Evolutionary conservation across 139 green algal genomes (phyloP).

Genomic region (Gonium pectorale): DNA sequence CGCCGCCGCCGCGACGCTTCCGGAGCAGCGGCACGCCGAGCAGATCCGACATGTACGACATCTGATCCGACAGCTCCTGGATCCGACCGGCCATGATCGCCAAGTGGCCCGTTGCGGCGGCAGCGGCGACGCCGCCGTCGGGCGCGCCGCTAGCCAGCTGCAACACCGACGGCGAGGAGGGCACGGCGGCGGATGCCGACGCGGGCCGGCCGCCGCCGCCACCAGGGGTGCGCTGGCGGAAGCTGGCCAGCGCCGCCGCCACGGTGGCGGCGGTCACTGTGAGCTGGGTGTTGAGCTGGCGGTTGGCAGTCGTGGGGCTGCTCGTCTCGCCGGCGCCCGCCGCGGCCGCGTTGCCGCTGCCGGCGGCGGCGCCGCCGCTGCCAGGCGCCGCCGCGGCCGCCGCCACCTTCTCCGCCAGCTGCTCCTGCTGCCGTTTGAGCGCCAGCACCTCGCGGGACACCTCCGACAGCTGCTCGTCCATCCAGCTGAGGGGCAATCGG

Average conservation of each 20-base stretch:
- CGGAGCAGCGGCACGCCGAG: constrained; percentile 3
- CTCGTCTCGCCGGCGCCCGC: neutral
- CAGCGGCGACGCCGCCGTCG: neutral
- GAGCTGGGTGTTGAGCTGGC: too few species aligned
- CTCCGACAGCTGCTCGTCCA: constrained; percentile 38
- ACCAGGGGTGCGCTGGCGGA: too few species aligned
- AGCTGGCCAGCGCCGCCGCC: too few species aligned
- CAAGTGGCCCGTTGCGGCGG: neutral
- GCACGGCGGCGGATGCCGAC: neutral
- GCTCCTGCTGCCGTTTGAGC: neutral
- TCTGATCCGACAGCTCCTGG: constrained; percentile 1
- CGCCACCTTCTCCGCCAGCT: neutral
- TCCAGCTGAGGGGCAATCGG: neutral
- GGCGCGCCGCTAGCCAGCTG: neutral
- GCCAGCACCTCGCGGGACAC: neutral
- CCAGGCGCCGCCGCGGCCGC: neutral
- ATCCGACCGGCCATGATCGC: neutral
- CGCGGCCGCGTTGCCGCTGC: neutral
- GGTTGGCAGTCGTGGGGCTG: neutral
- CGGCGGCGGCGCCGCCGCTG: neutral
- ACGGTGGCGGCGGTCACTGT: too few species aligned
- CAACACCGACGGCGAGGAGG: neutral
- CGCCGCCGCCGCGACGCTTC: neutral
- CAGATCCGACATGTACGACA: constrained; percentile 1
- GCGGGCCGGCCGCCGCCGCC: too few species aligned